Base-by-base conservation (phyloP, 2,329 filamentous ascomycete genomes). In the Colletotrichum lupini region DNA sequence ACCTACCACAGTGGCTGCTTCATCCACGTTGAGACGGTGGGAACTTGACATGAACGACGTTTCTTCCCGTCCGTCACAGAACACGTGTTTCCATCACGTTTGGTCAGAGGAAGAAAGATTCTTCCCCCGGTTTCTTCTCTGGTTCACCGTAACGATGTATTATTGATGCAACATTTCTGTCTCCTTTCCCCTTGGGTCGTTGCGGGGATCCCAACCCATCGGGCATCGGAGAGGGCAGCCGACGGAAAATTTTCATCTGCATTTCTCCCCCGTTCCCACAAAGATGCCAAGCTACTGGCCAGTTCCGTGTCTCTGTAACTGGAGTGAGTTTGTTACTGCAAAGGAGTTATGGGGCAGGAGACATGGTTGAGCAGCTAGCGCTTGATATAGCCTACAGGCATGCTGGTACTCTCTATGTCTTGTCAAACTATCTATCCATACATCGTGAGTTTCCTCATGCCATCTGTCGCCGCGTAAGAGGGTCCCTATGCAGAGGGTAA, bases 21-120 rank as follows among this genome's bases (percentile, higher is more conserved):
- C 66, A 58, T 60, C 66, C 70, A 73, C 70, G 70, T 73, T 72
- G 70, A 46, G 53, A 72, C 37, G 59, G 30, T 49, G 42, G 42
- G 19, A 69, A 64, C 59, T 49, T 49, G 55, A 42, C 53, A 63
- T 52, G 42, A 53, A 60, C 53, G 58, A 60, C 32, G 35, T 49
- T 46, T n/a, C 26, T 49, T 49, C 42, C 42, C 42, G 42, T 28
- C 53, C 32, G 60, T 70, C 53, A 7, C 56, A 49, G 62, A 62
- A 57, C 67, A 73, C 70, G 70, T 73, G 67, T 70, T 65, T 70
- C 35, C 67, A 42, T 56, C 56, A 52, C 24, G 46, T 70, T 12
- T 58, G 55, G 60, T 61, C 55, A 65, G 46, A 73, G 60, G 37
- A 42, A 42, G 37, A 42, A 49, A 28, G 28, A 16, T 24, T 24